phyloP scores from a whole-genome alignment of 73 alveolate genomes.

The Tetrahymena thermophila region DNA sequence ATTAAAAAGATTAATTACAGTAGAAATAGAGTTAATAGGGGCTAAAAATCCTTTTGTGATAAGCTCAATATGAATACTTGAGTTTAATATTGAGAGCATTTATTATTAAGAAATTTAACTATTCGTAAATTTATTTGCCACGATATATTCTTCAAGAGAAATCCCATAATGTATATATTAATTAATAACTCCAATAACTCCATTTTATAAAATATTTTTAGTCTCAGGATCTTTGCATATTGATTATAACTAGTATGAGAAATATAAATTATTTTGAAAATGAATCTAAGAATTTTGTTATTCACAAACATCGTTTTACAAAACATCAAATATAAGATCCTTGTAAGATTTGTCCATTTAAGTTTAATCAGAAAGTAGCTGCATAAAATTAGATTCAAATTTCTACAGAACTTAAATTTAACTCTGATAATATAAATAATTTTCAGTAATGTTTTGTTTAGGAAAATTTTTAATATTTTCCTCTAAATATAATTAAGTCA shows the following conservation, averaged over 20 bases:
- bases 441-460: background rate
- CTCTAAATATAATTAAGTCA: background rate
- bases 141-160: background rate
- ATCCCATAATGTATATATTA: background rate
- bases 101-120: background rate
- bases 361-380: background rate
- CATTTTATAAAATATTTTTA: background rate
- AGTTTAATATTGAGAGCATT: background rate
- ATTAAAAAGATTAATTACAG: background rate
- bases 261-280: background rate
- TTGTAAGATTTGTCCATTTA: background rate
- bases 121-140: background rate
- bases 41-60: background rate
- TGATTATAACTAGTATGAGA: background rate
- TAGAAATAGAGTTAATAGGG: background rate
- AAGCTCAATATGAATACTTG: background rate
- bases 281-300: background rate
- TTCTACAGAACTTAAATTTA: background rate
- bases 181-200: background rate
- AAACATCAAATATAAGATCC: background rate
- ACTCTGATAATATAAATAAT: background rate
- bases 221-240: background rate
- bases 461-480: background rate
- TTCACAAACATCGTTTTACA: background rate
- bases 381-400: background rate